These are phyloP conservation scores for Candida patagonica DNA, from an alignment of 805 yeast genomes.

Conservation along the genomic window DNA sequence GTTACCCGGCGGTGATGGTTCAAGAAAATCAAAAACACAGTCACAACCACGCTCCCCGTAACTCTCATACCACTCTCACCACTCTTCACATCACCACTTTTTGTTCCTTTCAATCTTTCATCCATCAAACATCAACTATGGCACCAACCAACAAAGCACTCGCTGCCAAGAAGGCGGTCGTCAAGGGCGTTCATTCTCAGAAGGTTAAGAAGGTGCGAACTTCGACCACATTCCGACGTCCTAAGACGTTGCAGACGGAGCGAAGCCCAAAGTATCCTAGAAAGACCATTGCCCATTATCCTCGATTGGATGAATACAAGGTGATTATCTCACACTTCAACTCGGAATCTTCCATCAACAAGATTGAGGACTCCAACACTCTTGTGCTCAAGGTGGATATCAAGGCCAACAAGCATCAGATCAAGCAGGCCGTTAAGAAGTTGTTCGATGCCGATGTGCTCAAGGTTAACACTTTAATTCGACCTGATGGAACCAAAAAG, in stretches of 20 bases:
- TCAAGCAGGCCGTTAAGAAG: conserved; percentile 97
- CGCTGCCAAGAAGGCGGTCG: conserved; percentile 97
- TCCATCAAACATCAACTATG: conserved; percentile 11
- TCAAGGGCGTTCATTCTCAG: conserved; percentile 90
- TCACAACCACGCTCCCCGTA: not conserved
- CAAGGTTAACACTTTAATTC: conserved; percentile 91
- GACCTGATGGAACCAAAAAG: conserved; percentile 99
- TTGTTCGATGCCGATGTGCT: conserved; percentile 92
- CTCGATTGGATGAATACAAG: conserved; percentile 94
- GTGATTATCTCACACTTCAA: conserved; percentile 90
- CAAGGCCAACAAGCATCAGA: conserved; percentile 97
- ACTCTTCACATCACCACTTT: not conserved
- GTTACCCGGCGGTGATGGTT: not conserved
- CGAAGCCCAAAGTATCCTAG: conserved; percentile 93
- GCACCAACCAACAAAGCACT: conserved; percentile 64
- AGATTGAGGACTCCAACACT: conserved; percentile 99
- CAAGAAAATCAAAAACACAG: not conserved
- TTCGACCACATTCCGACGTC: conserved; percentile 89
- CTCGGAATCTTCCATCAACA: conserved; percentile 98
- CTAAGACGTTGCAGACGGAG: conserved; percentile 91
- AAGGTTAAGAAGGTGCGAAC: conserved; percentile 92
- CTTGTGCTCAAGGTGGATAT: conserved; percentile 96
- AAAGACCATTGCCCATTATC: conserved; percentile 95
- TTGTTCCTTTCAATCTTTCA: conserved; percentile 3
- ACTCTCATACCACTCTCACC: not conserved